Evolutionary conservation across 1,139 yeast genomes (phyloP), one percentile per base, ranked within the genome.

Genomic region (Meyerozyma athensensis): DNA sequence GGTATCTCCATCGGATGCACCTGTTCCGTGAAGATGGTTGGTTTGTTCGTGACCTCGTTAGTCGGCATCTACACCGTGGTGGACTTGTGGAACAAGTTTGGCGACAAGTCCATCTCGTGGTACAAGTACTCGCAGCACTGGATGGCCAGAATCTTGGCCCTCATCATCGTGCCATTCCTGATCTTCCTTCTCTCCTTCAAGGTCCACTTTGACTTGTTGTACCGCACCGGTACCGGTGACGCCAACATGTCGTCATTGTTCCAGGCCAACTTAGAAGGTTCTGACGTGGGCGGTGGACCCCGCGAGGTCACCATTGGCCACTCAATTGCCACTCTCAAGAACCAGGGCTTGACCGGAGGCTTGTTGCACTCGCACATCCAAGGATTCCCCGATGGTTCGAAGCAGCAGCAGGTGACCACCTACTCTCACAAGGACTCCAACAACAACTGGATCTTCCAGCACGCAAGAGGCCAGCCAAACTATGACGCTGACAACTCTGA

Each of bases 211-310:
- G 87, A 79, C 46, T 65, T 84, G 41, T 69, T 84, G 49, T 77
- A 77, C 49, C 82, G 80, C 48, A 68, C 86, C 10, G 95, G 99
- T 46, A 80, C 97, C 14, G 98, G 98, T 46, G 97, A 92, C 59
- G 94, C 96, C 36, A 85, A 85, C 54, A 94, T 94, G 98, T 86
- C 96, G 13, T 87, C 97, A 0, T 71, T 94, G 47, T 92, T 92
- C 77, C 98, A 92, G 67, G 98, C 98, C 39, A 86, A 87, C 58
- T 74, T 92, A 54, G 64, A 70, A 33, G 96, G 96, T 28, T 79
- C 92, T 24, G 79, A 77, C 41, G 81, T 90, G 44, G 85, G 81
- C 40, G 79, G 81, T 40, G 97, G 97, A 19, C 95, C 98, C 47
- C 72, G 96, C 61, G 96, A 90, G 50, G 71, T 92, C 35, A 79